Evolutionary conservation across 352 stramenopile genomes (phyloP).

Genomic region (Globisporangium cylindrosporum): DNA sequence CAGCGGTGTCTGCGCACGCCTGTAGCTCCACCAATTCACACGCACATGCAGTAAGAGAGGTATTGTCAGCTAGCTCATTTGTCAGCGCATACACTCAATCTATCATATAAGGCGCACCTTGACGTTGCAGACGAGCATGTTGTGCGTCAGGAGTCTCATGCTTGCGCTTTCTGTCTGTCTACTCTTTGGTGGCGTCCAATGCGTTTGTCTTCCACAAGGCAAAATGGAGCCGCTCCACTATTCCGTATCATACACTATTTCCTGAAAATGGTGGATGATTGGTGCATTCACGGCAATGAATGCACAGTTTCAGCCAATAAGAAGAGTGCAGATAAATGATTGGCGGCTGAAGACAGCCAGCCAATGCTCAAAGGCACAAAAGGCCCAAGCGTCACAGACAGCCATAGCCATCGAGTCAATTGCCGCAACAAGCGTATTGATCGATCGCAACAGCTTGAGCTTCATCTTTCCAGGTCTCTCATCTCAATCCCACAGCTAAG

Average conservation of each 20-base stretch:
- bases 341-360: conserved; percentile 24
- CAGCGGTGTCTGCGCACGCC: conserved; percentile 74
- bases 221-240: not conserved
- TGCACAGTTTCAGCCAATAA: conserved; percentile 29
- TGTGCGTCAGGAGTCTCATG: conserved; percentile 85
- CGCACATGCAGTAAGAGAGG: not conserved
- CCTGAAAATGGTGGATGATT: not conserved
- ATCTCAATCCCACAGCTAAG: not conserved
- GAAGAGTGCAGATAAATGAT: conserved; percentile 24
- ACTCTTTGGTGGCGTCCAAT: not conserved
- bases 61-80: not conserved
- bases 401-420: conserved; percentile 2
- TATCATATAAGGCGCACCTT: conserved; percentile 32
- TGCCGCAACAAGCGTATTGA: conserved; percentile 4
- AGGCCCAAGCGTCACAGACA: conserved; percentile 5
- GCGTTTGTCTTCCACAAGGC: not conserved
- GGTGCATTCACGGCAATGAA: not conserved
- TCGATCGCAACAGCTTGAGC: conserved; percentile 7
- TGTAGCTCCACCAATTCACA: conserved; percentile 23
- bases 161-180: conserved; percentile 9
- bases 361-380: conserved; percentile 3
- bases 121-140: conserved; percentile 87
- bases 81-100: not conserved
- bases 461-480: not conserved
- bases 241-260: conserved; percentile 1